Conservation (phyloP, 805 yeast species). For the Alloascoidea africana region DNA sequence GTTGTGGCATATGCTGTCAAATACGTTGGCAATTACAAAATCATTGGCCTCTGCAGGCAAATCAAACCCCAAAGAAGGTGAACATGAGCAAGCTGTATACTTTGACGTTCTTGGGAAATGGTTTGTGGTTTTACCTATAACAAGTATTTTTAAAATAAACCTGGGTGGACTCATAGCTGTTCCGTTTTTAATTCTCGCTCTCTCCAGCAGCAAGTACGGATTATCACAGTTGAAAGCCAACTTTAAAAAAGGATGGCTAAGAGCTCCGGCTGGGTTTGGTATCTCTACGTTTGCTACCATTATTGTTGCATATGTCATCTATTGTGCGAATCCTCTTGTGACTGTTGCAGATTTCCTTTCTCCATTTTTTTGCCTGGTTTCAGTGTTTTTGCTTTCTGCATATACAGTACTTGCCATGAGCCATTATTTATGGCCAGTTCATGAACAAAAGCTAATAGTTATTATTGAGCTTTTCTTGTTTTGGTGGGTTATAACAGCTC, state of each 20-base stretch:
- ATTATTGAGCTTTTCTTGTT: constrained; percentile 37
- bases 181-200: constrained; percentile 38
- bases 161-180: constrained; percentile 32
- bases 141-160: constrained; percentile 33
- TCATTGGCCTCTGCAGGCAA: constrained; percentile 32
- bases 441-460: constrained; percentile 44
- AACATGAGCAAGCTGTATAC: constrained; percentile 34
- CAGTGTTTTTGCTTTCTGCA: constrained; percentile 36
- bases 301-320: constrained; percentile 24
- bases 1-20: constrained; percentile 73
- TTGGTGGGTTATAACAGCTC: constrained; percentile 41
- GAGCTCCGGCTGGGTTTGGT: constrained; percentile 44
- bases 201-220: constrained; percentile 18
- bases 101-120: constrained; percentile 48
- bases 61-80: no score
- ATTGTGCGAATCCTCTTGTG: constrained; percentile 28
- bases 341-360: constrained; percentile 33
- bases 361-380: constrained; percentile 32
- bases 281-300: constrained; percentile 25
- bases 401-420: constrained; percentile 37
- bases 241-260: no score
- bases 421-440: constrained; percentile 26
- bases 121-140: constrained; percentile 38
- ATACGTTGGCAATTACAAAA: constrained; percentile 42
- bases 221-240: no score